Conservation (phyloP, 2,329 filamentous ascomycete genomes). For the Fusarium temperatum region DNA sequence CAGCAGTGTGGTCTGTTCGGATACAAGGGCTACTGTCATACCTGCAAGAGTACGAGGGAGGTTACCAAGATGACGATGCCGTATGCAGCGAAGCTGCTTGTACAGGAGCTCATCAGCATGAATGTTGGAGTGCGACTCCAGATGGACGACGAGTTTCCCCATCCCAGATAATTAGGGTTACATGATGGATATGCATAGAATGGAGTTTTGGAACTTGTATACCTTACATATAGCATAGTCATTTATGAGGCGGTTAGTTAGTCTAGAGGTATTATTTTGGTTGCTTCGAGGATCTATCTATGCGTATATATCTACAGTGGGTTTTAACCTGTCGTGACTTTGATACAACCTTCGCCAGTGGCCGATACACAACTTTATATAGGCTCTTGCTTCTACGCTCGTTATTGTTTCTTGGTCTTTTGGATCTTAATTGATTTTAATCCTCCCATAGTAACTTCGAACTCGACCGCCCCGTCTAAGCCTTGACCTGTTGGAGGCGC, state of each 20-base stretch:
- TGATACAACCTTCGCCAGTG: background rate
- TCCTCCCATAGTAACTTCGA: slow-evolving; percentile 78
- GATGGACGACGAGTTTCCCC: slow-evolving; percentile 92
- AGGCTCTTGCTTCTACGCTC: background rate
- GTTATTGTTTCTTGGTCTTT: slow-evolving; percentile 4
- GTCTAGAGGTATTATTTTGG: slow-evolving; percentile 17
- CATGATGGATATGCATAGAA: slow-evolving; percentile 13
- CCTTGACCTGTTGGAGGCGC: slow-evolving; percentile 61
- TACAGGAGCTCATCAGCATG: slow-evolving; percentile 98
- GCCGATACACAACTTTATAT: background rate
- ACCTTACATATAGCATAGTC: slow-evolving; percentile 29
- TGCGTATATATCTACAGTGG: background rate
- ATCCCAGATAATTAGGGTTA: slow-evolving; percentile 53
- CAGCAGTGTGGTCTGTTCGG: slow-evolving; percentile 95
- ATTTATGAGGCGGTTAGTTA: slow-evolving; percentile 11
- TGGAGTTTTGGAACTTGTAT: slow-evolving; percentile 33
- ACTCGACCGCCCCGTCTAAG: slow-evolving; percentile 67
- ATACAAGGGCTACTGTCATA: slow-evolving; percentile 93
- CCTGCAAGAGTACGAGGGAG: slow-evolving; percentile 83
- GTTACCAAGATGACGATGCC: slow-evolving; percentile 96
- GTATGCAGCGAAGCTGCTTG: slow-evolving; percentile 94
- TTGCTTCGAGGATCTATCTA: slow-evolving; percentile 1
- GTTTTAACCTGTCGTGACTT: background rate
- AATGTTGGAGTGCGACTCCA: slow-evolving; percentile 95
- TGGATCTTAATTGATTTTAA: slow-evolving; percentile 49